phyloP scores from a whole-genome alignment of 306 rosid species.

The Vigna unguiculata region DNA sequence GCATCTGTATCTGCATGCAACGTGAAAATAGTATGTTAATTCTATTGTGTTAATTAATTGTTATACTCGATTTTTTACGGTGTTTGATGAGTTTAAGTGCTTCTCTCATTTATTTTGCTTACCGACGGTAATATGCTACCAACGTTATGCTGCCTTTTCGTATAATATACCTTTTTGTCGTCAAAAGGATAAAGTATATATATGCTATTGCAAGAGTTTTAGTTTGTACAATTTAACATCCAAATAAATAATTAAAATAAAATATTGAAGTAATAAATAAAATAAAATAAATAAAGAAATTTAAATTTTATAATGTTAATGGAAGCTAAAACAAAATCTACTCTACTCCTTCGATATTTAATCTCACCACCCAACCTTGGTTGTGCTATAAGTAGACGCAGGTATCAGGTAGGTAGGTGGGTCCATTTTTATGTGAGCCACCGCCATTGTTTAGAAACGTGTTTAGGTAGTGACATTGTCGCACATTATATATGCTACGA shows the following conservation, averaged over 20 bases:
- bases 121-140: neutral
- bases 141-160: neutral
- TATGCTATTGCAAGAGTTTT: neutral
- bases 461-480: neutral
- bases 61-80: neutral
- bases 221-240: no score
- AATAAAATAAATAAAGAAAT: no score
- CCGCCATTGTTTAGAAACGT: slow-evolving; percentile 64
- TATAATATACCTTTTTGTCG: neutral
- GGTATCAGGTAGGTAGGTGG: no score
- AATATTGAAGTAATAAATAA: no score
- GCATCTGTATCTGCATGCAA: slow-evolving; percentile 15
- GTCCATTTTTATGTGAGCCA: no score
- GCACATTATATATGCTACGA: neutral
- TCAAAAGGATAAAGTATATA: neutral
- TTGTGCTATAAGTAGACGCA: no score
- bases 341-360: no score
- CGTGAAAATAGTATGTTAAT: slow-evolving; percentile 17
- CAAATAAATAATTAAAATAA: no score
- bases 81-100: slow-evolving; percentile 16
- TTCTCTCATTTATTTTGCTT: neutral
- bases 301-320: no score
- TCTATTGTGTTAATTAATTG: neutral
- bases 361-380: no score
- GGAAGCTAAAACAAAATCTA: no score